Percentiles rank a stretch among this genome's conserved stretches.
Conservation (phyloP, 169 alveolate genomes). For the Cardiosporidium cionae region DNA sequence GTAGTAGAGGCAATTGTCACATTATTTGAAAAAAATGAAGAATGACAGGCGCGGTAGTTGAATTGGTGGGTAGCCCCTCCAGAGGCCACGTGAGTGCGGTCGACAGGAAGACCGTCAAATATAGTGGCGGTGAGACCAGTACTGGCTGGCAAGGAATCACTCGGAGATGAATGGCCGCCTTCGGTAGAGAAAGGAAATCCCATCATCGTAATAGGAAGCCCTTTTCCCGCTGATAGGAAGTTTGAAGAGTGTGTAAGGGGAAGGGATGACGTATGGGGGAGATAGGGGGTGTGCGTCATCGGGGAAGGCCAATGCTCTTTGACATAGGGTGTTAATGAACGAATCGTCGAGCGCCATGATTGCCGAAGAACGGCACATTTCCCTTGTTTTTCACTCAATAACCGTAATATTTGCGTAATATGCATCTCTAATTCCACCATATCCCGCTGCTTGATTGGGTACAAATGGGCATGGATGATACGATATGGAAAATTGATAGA, state of each 20-base stretch:
- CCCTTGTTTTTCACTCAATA: slow-evolving; percentile 17
- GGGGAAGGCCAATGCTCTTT: slow-evolving; percentile 4
- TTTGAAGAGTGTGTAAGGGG: not conserved
- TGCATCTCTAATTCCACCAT: slow-evolving; percentile 19
- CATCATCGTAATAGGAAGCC: too few relatives aligned
- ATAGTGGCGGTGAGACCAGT: too few relatives aligned
- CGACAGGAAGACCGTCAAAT: too few relatives aligned
- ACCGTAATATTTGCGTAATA: slow-evolving; percentile 10
- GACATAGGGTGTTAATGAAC: slow-evolving; percentile 20
- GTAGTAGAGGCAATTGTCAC: too few relatives aligned
- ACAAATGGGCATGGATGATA: slow-evolving; percentile 11
- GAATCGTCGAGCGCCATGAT: not conserved
- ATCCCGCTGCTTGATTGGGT: slow-evolving; percentile 7
- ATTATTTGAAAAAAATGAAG: too few relatives aligned
- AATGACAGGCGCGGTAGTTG: too few relatives aligned
- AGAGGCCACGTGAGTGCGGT: too few relatives aligned
- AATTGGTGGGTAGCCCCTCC: too few relatives aligned
- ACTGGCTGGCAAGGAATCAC: too few relatives aligned
- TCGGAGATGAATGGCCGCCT: too few relatives aligned
- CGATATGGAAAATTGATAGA: slow-evolving; percentile 16
- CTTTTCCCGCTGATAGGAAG: too few relatives aligned
- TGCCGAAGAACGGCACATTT: slow-evolving; percentile 7
- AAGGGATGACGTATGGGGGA: not conserved
- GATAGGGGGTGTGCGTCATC: not conserved
- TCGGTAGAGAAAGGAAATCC: too few relatives aligned